phyloP scores from a whole-genome alignment of 208 protist species.

The Trypanosoma lewisi region DNA sequence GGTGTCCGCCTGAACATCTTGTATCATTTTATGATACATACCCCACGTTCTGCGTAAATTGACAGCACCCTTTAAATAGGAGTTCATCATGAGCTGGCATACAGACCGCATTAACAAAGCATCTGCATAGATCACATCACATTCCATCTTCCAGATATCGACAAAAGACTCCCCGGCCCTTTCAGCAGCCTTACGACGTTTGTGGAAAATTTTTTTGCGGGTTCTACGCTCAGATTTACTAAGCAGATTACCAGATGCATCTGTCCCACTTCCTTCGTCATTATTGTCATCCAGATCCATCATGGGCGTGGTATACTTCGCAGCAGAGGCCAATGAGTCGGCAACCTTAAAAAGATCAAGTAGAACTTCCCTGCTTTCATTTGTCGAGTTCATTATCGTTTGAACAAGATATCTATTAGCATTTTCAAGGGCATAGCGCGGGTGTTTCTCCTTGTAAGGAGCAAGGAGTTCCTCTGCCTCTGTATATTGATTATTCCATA shows the following conservation, averaged over 20 bases:
- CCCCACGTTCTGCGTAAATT: slow-evolving; percentile 90
- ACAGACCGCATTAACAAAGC: slow-evolving; percentile 80
- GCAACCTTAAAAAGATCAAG: slow-evolving; percentile 78
- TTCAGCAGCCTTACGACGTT: slow-evolving; percentile 44
- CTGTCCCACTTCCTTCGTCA: slow-evolving; percentile 26
- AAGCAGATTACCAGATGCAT: slow-evolving; percentile 15
- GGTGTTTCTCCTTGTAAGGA: slow-evolving; percentile 68
- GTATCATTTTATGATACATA: slow-evolving; percentile 71
- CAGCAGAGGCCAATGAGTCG: slow-evolving; percentile 67
- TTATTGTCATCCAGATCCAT: slow-evolving; percentile 45
- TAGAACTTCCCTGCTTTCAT: slow-evolving; percentile 64
- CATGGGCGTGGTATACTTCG: slow-evolving; percentile 71
- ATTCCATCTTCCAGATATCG: slow-evolving; percentile 87
- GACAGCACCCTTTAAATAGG: slow-evolving; percentile 85
- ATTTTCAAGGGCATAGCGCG: slow-evolving; percentile 84
- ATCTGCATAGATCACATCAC: slow-evolving; percentile 89
- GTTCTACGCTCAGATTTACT: slow-evolving; percentile 28
- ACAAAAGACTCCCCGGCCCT: slow-evolving; percentile 58
- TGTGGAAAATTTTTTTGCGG: slow-evolving; percentile 69
- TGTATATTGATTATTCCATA: slow-evolving; percentile 86
- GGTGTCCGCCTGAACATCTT: slow-evolving; percentile 70
- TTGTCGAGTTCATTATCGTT: slow-evolving; percentile 82
- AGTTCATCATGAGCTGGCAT: slow-evolving; percentile 89
- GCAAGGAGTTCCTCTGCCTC: slow-evolving; percentile 53
- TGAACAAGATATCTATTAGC: slow-evolving; percentile 73